Evolutionary conservation across 2,329 filamentous ascomycete species (phyloP), one percentile per base, ranked within the genome.

Genomic region (Capronia americana): DNA sequence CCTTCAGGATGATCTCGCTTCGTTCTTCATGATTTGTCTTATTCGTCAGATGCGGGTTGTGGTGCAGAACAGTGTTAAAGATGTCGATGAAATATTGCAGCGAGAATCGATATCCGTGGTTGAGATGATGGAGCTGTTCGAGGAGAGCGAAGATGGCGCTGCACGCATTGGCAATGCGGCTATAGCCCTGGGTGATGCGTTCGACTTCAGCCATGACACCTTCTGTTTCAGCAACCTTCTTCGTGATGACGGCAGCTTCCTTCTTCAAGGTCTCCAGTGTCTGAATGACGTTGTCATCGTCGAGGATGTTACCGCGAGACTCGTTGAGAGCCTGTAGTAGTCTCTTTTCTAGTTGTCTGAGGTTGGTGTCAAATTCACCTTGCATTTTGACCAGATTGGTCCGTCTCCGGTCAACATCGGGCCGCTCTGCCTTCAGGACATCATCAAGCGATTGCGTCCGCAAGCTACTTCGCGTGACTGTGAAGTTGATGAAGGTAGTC

Each of bases 31-130:
- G 87, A 70, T 95, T 90, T 34, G 86, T 89, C 77, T 90, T 88
- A 66, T 83, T 85, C 23, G 86, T 85, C 59, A 95, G 83, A 66
- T 88, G 88, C 74, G 90, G 89, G 78, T 96, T 96, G 65, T 88
- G 86, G 72, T 90, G 90, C 46, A 99, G 85, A 7, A 99, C 95
- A 5, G 90, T 88, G 76, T 96, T 92, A 86, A 99, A 99, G 73
- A 99, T 99, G 77, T 97, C 92, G 63, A 97, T 87, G 81, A 99
- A 99, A 81, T 97, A 99, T 79, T 97, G 93, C 66, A 99, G 85
- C 44, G 95, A 99, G 84, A 99, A 99, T 77, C 98, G 96, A 79
- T 99, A 99, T 81, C 98, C 98, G 83, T 98, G 95, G 78, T 99
- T 97, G 77, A 99, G 89, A 76, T 97, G 96, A 79, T 98, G 94